phyloP scores from a whole-genome alignment of 2,329 filamentous ascomycete genomes.

The Massarina eburnea region DNA sequence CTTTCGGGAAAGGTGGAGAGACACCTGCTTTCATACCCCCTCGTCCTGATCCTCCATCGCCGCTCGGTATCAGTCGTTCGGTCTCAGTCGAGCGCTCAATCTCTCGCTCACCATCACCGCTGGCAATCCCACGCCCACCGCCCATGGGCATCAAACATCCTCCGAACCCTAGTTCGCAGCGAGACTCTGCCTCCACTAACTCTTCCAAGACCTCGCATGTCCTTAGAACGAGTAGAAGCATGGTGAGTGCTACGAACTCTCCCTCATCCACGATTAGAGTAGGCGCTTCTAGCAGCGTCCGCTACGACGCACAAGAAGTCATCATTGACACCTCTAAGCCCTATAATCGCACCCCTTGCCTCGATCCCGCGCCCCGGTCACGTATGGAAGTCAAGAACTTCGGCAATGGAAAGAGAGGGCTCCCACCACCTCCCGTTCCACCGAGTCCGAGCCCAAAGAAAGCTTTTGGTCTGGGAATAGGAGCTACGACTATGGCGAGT shows the following conservation, averaged over 20 bases:
- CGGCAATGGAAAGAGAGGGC: neutral
- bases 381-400: neutral
- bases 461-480: neutral
- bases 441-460: neutral
- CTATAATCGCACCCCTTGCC: neutral
- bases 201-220: neutral
- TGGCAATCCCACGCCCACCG: neutral
- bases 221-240: neutral
- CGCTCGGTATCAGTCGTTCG: conserved; percentile 1
- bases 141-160: neutral
- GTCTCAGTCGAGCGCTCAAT: neutral
- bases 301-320: conserved; percentile 7
- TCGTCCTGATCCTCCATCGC: neutral
- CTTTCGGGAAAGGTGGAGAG: neutral
- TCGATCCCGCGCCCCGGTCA: conserved; percentile 5
- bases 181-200: neutral
- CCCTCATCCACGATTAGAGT: neutral
- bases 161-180: neutral
- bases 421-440: conserved; percentile 1
- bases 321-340: conserved; percentile 2
- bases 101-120: neutral
- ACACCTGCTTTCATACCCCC: neutral
- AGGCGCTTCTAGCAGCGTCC: conserved; percentile 7
- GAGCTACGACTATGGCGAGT: neutral
- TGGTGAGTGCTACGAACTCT: neutral